These are phyloP conservation scores for Ophiostoma himal-ulmi DNA, from an alignment of 2,329 filamentous ascomycete genomes.

Conservation along the genomic window DNA sequence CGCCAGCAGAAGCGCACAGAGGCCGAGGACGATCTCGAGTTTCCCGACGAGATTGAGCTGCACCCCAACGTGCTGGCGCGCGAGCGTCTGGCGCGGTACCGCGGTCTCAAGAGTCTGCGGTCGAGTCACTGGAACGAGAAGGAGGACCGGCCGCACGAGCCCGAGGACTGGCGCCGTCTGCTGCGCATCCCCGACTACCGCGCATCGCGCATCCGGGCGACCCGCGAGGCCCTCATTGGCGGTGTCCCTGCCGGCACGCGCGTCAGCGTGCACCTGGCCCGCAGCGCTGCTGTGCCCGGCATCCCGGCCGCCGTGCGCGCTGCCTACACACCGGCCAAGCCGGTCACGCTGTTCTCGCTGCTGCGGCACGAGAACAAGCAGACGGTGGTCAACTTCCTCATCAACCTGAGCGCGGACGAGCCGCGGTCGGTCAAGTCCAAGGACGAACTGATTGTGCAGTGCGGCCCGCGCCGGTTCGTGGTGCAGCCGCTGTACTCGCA, in stretches of 20 bases:
- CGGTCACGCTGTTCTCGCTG: slow-evolving; percentile 75
- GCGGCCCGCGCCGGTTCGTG: slow-evolving; percentile 76
- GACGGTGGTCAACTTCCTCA: slow-evolving; percentile 80
- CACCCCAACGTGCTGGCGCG: slow-evolving; percentile 79
- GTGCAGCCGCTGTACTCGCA: slow-evolving; percentile 89
- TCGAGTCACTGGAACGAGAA: slow-evolving; percentile 84
- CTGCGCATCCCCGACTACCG: slow-evolving; percentile 88
- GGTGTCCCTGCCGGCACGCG: slow-evolving; percentile 79
- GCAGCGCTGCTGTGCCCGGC: neutral
- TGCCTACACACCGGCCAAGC: slow-evolving; percentile 49
- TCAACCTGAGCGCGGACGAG: slow-evolving; percentile 75
- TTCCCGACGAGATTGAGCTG: slow-evolving; percentile 94
- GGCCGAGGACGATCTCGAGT: slow-evolving; percentile 88
- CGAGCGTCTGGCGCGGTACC: slow-evolving; percentile 78
- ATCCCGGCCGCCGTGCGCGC: slow-evolving; percentile 38
- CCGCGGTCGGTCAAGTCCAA: slow-evolving; percentile 78
- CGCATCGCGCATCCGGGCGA: slow-evolving; percentile 66
- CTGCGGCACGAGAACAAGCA: slow-evolving; percentile 93
- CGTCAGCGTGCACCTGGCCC: slow-evolving; percentile 66
- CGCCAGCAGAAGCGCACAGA: slow-evolving; percentile 72
- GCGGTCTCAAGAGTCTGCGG: slow-evolving; percentile 85
- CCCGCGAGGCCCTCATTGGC: slow-evolving; percentile 80
- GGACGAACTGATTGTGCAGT: slow-evolving; percentile 85
- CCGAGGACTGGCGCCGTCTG: slow-evolving; percentile 80
- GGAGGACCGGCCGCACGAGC: slow-evolving; percentile 80